Evolutionary conservation across 257 asterid species (phyloP).

Genomic region (Solanum virginianum): DNA sequence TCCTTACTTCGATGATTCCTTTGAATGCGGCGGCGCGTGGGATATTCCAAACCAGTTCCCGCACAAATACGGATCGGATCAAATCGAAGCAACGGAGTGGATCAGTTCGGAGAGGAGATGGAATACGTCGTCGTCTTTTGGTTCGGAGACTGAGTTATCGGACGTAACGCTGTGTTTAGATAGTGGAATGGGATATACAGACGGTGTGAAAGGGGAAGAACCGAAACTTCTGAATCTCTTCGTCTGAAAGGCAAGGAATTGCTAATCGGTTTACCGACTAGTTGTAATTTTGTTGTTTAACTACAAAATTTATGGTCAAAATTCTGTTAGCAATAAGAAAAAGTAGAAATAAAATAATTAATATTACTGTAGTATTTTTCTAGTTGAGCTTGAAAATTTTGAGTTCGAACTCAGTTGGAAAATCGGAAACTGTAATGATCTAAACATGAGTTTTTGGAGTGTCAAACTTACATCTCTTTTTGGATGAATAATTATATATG

Average conservation of each 20-base stretch:
- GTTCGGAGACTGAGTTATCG: conserved; percentile 25
- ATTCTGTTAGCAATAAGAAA: background rate
- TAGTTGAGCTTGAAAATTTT: background rate
- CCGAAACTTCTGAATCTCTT: conserved; percentile 91
- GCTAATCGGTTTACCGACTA: no score
- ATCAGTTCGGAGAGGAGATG: conserved; percentile 2
- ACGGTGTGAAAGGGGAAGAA: conserved; percentile 37
- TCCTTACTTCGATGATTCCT: background rate
- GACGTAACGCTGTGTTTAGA: conserved; percentile 38
- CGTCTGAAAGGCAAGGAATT: conserved; percentile 1
- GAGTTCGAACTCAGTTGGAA: conserved; percentile 1
- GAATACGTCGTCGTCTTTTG: conserved; percentile 17
- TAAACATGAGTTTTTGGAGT: background rate
- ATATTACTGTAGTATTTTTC: background rate
- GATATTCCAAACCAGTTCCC: background rate
- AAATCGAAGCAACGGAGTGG: background rate
- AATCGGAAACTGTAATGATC: background rate
- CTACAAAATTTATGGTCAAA: no score
- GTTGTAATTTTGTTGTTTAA: no score
- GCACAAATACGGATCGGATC: conserved; percentile 1
- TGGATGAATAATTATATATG: background rate
- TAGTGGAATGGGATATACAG: conserved; percentile 8
- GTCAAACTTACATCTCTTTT: background rate
- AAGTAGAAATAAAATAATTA: background rate
- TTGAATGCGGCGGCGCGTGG: conserved; percentile 2